A percentile compares a stretch with the other conserved stretches of the same genome.
Evolutionary conservation across 2,329 filamentous ascomycete genomes (phyloP).

Genomic region (Fusarium proliferatum): DNA sequence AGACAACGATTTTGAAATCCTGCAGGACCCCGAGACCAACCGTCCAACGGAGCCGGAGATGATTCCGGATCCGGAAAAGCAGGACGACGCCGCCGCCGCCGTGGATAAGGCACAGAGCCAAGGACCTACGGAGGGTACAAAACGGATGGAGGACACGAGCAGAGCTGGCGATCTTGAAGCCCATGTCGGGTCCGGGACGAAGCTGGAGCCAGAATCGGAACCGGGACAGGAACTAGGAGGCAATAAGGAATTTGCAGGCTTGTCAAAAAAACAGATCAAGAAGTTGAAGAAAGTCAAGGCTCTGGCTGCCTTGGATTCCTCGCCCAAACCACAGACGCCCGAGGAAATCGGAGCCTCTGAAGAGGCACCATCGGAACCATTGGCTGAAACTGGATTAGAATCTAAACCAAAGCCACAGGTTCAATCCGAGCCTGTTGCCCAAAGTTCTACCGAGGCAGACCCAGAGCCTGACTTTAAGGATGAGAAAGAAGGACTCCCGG

Average conservation of each 20-base stretch:
- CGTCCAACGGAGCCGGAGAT: slow-evolving; percentile 38
- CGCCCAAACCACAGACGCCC: slow-evolving; percentile 27
- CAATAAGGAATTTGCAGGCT: slow-evolving; percentile 40
- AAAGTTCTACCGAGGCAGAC: slow-evolving; percentile 19
- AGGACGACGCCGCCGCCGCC: slow-evolving; percentile 40
- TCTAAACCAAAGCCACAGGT: slow-evolving; percentile 23
- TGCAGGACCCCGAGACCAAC: slow-evolving; percentile 45
- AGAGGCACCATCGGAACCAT: slow-evolving; percentile 28
- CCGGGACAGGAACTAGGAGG: slow-evolving; percentile 35
- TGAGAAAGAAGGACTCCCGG: slow-evolving; percentile 37
- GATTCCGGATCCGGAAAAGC: slow-evolving; percentile 43
- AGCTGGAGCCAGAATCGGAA: slow-evolving; percentile 32
- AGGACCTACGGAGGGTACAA: slow-evolving; percentile 29
- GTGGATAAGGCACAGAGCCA: slow-evolving; percentile 38
- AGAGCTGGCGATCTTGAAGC: slow-evolving; percentile 28
- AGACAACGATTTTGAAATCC: slow-evolving; percentile 44
- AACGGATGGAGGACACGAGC: slow-evolving; percentile 33
- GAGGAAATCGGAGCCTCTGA: slow-evolving; percentile 28
- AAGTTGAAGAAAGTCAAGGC: slow-evolving; percentile 41
- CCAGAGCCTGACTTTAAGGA: slow-evolving; percentile 29
- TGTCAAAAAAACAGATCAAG: slow-evolving; percentile 45
- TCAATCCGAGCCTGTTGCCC: slow-evolving; percentile 19
- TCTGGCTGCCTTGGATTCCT: slow-evolving; percentile 33
- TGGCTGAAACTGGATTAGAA: slow-evolving; percentile 36
- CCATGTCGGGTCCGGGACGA: slow-evolving; percentile 30